Conservation (phyloP, 2,329 filamentous ascomycete species). For the Annulohypoxylon truncatum region DNA sequence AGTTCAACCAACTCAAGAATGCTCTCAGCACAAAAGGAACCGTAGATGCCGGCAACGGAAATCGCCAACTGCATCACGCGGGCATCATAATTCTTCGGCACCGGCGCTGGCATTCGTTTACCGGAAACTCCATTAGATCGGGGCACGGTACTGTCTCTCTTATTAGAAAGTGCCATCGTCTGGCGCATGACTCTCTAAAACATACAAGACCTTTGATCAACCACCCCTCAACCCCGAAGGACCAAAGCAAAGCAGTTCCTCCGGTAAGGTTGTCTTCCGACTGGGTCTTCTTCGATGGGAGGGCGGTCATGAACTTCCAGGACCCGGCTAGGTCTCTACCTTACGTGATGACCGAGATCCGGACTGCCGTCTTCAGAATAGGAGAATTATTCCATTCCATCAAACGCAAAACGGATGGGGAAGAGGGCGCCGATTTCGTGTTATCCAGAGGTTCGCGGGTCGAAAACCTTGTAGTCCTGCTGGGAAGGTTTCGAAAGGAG, state of each 20-base stretch:
- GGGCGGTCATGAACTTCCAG: not conserved
- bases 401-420: rapidly evolving
- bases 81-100: no score
- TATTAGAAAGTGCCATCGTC: no score
- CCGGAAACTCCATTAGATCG: no score
- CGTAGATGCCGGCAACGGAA: no score
- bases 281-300: constrained; percentile 31
- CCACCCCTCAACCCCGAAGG: not conserved
- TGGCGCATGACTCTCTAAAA: not conserved
- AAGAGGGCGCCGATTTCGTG: not conserved
- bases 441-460: not conserved
- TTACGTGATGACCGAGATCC: not conserved
- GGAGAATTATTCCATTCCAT: constrained; percentile 12
- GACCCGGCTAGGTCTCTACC: not conserved
- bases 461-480: constrained; percentile 27
- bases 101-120: no score
- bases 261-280: constrained; percentile 2
- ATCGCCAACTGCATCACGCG: no score
- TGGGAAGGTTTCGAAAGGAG: constrained; percentile 15
- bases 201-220: not conserved
- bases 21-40: not conserved
- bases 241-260: not conserved
- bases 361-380: constrained; percentile 17
- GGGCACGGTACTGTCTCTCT: no score
- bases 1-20: not conserved